phyloP scores from a whole-genome alignment of 305 asterid genomes.

The Solanum hybrid region DNA sequence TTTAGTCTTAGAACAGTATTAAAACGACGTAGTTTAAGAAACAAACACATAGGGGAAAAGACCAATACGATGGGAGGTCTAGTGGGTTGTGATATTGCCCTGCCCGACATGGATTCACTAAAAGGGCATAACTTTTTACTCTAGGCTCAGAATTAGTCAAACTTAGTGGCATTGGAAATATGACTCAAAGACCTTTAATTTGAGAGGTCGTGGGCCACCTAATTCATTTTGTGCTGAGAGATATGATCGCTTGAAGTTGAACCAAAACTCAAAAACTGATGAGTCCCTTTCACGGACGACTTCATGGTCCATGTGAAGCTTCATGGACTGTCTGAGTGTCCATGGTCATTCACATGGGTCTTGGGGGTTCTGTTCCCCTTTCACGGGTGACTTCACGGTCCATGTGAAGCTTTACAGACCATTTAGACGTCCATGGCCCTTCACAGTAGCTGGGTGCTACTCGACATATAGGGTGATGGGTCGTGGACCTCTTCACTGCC shows the following conservation, averaged over 20 bases:
- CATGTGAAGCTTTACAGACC: not conserved
- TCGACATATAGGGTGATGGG: not conserved
- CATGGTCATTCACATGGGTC: not conserved
- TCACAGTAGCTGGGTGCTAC: not conserved
- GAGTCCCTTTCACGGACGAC: no score
- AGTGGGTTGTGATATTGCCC: not conserved
- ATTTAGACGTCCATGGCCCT: not conserved
- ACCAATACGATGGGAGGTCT: not conserved
- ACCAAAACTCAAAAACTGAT: not conserved
- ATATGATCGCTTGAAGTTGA: not conserved
- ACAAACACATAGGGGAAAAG: not conserved
- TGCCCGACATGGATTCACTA: not conserved
- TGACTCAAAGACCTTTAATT: not conserved
- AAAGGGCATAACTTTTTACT: not conserved
- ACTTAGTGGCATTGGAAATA: not conserved
- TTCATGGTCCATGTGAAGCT: not conserved
- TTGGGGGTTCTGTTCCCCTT: not conserved
- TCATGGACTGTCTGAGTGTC: not conserved
- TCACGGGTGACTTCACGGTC: not conserved
- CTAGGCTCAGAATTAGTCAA: not conserved
- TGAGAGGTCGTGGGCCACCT: not conserved
- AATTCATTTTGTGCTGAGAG: no score
- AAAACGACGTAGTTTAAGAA: not conserved
- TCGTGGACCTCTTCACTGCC: not conserved
- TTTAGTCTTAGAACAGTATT: not conserved